Percentiles rank a stretch among this genome's conserved stretches.
These are phyloP conservation scores for Lagenaria siceraria DNA, from an alignment of 306 rosid species.

Conservation along the genomic window DNA sequence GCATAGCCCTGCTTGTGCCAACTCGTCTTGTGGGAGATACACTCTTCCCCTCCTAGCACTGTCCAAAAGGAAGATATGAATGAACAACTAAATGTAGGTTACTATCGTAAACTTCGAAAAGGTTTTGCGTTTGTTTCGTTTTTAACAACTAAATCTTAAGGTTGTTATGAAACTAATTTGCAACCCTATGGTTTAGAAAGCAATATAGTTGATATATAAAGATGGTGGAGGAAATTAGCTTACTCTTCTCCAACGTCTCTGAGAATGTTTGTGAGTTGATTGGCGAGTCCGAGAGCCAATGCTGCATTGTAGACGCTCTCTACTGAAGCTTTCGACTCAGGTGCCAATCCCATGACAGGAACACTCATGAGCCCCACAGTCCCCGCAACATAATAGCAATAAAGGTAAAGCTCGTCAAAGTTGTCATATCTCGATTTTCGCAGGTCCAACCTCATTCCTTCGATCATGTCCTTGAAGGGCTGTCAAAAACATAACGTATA, in stretches of 20 bases:
- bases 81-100: background rate
- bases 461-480: constrained; percentile 96
- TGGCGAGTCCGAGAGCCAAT: constrained; percentile 85
- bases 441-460: constrained; percentile 89
- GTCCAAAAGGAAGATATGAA: background rate
- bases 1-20: constrained; percentile 68
- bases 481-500: constrained; percentile 9
- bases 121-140: background rate
- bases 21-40: constrained; percentile 89
- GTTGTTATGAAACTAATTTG: background rate
- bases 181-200: background rate
- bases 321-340: constrained; percentile 67
- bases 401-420: constrained; percentile 87
- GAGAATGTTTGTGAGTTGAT: constrained; percentile 94
- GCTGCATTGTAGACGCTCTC: constrained; percentile 84
- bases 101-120: background rate
- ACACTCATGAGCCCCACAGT: constrained; percentile 99
- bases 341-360: constrained; percentile 88
- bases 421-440: constrained; percentile 72
- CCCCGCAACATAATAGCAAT: constrained; percentile 97
- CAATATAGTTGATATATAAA: background rate
- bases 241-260: constrained; percentile 99
- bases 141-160: background rate
- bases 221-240: constrained; percentile 18
- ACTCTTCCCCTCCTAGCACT: constrained; percentile 96